These are phyloP conservation scores for Colletotrichum tabaci DNA, from an alignment of 2,329 filamentous ascomycete species.

Conservation along the genomic window DNA sequence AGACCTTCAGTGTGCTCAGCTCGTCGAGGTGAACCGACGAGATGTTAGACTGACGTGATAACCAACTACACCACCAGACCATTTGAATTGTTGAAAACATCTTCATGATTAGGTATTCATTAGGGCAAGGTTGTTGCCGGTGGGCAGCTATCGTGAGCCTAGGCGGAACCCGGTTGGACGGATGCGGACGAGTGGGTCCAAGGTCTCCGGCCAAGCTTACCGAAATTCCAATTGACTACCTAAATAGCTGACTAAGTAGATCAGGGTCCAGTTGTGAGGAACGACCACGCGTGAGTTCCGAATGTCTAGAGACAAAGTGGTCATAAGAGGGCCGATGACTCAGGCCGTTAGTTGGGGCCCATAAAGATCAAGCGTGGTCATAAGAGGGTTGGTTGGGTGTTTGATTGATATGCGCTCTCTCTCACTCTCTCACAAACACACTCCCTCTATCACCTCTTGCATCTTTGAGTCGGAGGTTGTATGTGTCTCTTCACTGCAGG, in stretches of 20 bases:
- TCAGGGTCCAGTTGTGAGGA: not conserved
- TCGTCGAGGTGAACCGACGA: too few relatives aligned
- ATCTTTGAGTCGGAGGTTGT: not conserved
- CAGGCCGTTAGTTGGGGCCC: too few relatives aligned
- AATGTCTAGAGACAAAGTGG: not conserved
- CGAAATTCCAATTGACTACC: not conserved
- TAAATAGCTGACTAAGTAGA: not conserved
- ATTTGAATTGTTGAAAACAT: accelerated
- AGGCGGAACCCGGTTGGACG: slow-evolving; percentile 6
- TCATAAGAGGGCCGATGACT: not conserved
- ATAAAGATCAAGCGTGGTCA: too few relatives aligned
- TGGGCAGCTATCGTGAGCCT: slow-evolving; percentile 4
- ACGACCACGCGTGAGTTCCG: not conserved
- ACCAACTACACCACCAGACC: slow-evolving; percentile 57
- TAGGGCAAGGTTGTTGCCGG: slow-evolving; percentile 8
- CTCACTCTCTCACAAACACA: too few relatives aligned
- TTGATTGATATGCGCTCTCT: too few relatives aligned
- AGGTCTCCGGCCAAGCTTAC: slow-evolving; percentile 1
- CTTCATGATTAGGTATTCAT: not conserved
- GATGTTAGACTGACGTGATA: slow-evolving; percentile 67
- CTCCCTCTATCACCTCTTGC: too few relatives aligned
- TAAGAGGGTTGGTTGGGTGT: not conserved
- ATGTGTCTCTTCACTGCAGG: not conserved
- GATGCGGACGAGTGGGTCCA: slow-evolving; percentile 13
- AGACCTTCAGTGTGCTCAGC: slow-evolving; percentile 42